A percentile compares a stretch with the other conserved stretches of the same genome.
These are phyloP conservation scores for Trypanosoma platydactyli DNA, from an alignment of 208 protist genomes.

Conservation along the genomic window DNA sequence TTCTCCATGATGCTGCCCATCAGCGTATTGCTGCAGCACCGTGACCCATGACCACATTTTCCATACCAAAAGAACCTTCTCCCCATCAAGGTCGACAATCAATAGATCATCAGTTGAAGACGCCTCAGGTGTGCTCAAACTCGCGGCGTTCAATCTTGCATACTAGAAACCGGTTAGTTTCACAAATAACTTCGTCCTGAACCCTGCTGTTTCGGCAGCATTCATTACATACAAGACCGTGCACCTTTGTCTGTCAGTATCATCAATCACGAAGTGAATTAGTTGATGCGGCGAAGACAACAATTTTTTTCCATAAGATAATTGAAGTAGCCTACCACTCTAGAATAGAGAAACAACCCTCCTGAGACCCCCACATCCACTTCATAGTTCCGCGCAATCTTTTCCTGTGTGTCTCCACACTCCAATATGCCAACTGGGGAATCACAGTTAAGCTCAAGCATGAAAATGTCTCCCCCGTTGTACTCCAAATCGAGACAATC, in stretches of 20 bases:
- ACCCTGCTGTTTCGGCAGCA: constrained; percentile 58
- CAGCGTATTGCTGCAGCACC: constrained; percentile 60
- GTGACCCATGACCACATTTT: constrained; percentile 90
- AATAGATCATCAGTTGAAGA: constrained; percentile 36
- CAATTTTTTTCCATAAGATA: constrained; percentile 41
- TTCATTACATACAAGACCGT: constrained; percentile 71
- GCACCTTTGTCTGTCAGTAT: constrained; percentile 84
- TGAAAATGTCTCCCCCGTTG: constrained; percentile 59
- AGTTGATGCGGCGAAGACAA: constrained; percentile 50
- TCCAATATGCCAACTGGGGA: constrained; percentile 74
- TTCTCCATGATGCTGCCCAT: constrained; percentile 18
- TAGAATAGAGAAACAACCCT: constrained; percentile 60
- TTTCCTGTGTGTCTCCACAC: constrained; percentile 82
- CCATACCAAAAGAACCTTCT: constrained; percentile 78
- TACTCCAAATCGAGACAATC: constrained; percentile 85
- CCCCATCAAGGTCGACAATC: constrained; percentile 67
- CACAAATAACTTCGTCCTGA: constrained; percentile 70
- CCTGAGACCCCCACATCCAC: constrained; percentile 59
- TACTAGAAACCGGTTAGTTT: constrained; percentile 56
- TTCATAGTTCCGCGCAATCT: constrained; percentile 70
- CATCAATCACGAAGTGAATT: constrained; percentile 86
- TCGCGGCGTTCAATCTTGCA: constrained; percentile 11
- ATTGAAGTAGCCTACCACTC: constrained; percentile 56
- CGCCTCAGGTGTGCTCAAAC: constrained; percentile 24
- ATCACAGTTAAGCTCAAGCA: constrained; percentile 87